Evolutionary conservation across 257 asterid genomes (phyloP).

Genomic region (Eustoma russellianum): DNA sequence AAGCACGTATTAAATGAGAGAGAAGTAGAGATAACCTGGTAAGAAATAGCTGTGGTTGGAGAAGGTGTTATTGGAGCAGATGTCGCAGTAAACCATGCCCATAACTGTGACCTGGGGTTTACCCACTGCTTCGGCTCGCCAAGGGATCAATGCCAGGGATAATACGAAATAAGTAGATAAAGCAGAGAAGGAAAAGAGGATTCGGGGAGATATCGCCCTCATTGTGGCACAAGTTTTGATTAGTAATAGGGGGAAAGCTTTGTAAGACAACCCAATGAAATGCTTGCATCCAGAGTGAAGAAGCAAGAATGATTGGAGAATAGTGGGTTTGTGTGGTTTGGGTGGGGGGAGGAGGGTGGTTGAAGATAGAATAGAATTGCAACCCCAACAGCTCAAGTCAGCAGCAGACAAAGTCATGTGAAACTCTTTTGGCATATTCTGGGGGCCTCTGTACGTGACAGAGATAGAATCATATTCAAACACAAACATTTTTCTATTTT

Average conservation of each 20-base stretch:
- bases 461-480: no score
- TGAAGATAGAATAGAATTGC: no score
- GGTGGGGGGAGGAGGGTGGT: no score
- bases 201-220: conserved; percentile 15
- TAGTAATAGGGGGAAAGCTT: neutral
- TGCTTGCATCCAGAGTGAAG: no score
- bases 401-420: conserved; percentile 61
- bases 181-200: conserved; percentile 22
- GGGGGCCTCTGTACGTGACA: neutral
- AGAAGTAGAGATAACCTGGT: conserved; percentile 41
- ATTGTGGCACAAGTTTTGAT: conserved; percentile 13
- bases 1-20: neutral
- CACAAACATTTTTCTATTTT: no score
- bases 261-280: no score
- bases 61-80: conserved; percentile 86
- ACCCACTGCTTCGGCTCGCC: conserved; percentile 32
- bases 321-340: no score
- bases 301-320: no score
- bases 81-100: conserved; percentile 97
- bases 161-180: conserved; percentile 15
- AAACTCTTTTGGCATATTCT: conserved; percentile 50
- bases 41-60: conserved; percentile 89
- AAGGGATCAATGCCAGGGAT: conserved; percentile 12
- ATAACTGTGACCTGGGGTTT: conserved; percentile 71
- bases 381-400: no score